phyloP scores from a whole-genome alignment of 768 basidiomycete species.

The Cubamyces lactineus region DNA sequence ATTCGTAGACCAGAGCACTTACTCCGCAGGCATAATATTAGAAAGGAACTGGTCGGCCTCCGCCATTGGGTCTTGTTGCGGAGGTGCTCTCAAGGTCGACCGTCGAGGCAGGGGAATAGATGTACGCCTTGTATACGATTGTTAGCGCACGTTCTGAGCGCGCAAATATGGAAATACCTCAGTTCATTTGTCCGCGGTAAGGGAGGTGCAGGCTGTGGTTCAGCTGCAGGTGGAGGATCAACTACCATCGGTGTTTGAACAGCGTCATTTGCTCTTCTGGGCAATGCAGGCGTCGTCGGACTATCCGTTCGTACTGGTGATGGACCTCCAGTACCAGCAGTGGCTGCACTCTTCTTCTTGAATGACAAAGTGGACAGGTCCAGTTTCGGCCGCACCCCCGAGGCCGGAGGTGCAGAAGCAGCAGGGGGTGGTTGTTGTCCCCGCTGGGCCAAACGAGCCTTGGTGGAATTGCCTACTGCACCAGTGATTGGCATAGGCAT shows the following conservation, averaged over 20 bases:
- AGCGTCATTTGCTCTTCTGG: constrained; percentile 1
- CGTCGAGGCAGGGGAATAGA: constrained; percentile 15
- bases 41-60: constrained; percentile 43
- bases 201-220: neutral
- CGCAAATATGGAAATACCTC: neutral
- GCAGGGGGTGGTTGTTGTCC: neutral
- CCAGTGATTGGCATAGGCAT: constrained; percentile 19
- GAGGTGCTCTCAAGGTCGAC: neutral
- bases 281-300: constrained; percentile 2
- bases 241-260: constrained; percentile 15
- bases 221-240: neutral
- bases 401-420: neutral
- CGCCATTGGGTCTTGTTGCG: constrained; percentile 17
- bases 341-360: constrained; percentile 22
- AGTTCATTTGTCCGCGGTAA: neutral
- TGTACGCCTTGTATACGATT: neutral
- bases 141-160: neutral
- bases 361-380: constrained; percentile 11
- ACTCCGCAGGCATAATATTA: constrained; percentile 46
- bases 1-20: constrained; percentile 14
- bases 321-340: neutral
- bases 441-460: constrained; percentile 25
- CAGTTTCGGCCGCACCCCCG: neutral
- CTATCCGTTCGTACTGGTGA: neutral
- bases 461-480: constrained; percentile 22